Evolutionary conservation across 768 basidiomycete genomes (phyloP).

Genomic region (Pholiota microspora): DNA sequence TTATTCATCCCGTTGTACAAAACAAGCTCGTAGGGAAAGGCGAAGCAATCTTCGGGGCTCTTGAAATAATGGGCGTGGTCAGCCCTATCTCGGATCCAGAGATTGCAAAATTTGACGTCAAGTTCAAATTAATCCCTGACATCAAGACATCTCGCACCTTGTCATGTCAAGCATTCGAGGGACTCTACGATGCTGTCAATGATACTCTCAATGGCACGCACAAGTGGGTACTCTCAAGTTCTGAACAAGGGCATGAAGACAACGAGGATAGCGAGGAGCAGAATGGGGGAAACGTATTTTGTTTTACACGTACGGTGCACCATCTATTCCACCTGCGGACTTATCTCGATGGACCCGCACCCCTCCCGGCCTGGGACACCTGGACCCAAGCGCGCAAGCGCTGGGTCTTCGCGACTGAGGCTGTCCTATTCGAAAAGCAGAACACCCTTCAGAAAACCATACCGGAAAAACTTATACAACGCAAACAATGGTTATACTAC

Average conservation of each 20-base stretch:
- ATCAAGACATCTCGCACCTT: not conserved
- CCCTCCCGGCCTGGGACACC: not conserved
- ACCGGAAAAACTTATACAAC: not conserved
- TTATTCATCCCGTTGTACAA: conserved; percentile 3
- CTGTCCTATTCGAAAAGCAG: conserved; percentile 2
- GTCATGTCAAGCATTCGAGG: not conserved
- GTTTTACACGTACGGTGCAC: not conserved
- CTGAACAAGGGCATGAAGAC: not conserved
- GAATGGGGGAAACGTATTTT: not conserved
- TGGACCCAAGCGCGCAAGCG: conserved; percentile 7
- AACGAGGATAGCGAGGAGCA: not conserved
- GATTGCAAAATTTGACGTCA: not conserved
- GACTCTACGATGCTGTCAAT: not conserved
- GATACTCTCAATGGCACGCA: not conserved
- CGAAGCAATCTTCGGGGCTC: not conserved
- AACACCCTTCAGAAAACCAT: not conserved
- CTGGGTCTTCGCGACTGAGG: conserved; percentile 14
- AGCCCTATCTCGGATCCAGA: not conserved
- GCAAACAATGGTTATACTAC: conserved; percentile 5
- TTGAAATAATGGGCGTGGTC: conserved; percentile 1
- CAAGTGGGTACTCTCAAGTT: not conserved
- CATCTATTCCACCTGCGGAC: conserved; percentile 4
- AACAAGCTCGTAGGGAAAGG: conserved; percentile 4
- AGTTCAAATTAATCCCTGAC: not conserved
- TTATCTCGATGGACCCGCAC: conserved; percentile 1